These are phyloP conservation scores for Glaciozyma antarctica DNA, from an alignment of 768 basidiomycete genomes.

Conservation along the genomic window DNA sequence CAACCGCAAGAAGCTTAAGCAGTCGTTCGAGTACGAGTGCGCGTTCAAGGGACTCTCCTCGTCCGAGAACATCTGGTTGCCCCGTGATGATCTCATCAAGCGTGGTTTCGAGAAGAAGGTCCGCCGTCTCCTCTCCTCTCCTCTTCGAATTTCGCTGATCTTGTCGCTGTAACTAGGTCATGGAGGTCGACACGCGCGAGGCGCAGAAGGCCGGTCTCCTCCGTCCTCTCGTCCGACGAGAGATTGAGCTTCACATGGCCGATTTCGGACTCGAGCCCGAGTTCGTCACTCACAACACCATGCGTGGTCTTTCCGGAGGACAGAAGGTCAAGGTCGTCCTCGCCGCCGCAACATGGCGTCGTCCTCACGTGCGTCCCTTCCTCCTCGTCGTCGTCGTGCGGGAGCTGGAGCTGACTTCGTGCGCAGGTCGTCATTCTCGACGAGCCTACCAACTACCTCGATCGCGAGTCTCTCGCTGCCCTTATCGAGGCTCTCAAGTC, in stretches of 20 bases:
- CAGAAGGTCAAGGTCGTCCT: constrained; percentile 97
- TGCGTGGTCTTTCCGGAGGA: constrained; percentile 92
- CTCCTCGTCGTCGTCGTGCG: constrained; percentile 68
- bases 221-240: constrained; percentile 95
- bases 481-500: constrained; percentile 95
- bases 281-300: constrained; percentile 98
- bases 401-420: background rate
- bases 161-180: constrained; percentile 45
- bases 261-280: constrained; percentile 99
- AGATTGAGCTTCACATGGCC: constrained; percentile 95
- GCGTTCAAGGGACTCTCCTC: constrained; percentile 57
- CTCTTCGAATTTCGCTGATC: constrained; percentile 56
- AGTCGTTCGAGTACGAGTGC: constrained; percentile 67
- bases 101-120: constrained; percentile 82
- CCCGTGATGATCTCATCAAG: constrained; percentile 71
- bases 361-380: constrained; percentile 67
- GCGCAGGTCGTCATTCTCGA: constrained; percentile 91
- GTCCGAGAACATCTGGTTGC: constrained; percentile 87
- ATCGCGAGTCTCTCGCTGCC: constrained; percentile 97
- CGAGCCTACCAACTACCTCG: constrained; percentile 85
- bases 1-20: constrained; percentile 85
- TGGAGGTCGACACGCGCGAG: constrained; percentile 74
- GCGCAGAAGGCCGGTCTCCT: constrained; percentile 84
- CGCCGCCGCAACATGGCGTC: constrained; percentile 75
- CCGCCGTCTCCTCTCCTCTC: constrained; percentile 41